Evolutionary conservation across 768 basidiomycete species (phyloP), one percentile per base, ranked within the genome.

Genomic region (Lactarius trivialis): DNA sequence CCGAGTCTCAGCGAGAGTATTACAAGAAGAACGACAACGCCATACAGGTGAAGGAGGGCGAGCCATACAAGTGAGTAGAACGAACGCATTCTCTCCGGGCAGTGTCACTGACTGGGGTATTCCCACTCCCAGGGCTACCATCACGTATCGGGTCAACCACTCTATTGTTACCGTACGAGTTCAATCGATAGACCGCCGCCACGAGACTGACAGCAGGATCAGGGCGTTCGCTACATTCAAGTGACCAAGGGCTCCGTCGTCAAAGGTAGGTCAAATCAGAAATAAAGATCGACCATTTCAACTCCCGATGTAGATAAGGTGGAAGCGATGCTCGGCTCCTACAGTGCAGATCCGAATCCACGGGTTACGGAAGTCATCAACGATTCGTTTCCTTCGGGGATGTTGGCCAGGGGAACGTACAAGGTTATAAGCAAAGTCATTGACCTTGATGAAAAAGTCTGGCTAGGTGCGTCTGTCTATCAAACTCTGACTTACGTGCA

Each of bases 281-380:
- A 52, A 50, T 66, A 55, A 56, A 28, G 43, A 57, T 24, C 43
- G 21, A 30, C 15, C 28, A 39, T 49, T 49, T 60, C 58, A 51
- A 59, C 56, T 33, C 61, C 59, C 43, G 30, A 49, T 39, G 19
- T 26, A 69, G 96, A 96, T 75, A 96, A 89, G 73, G 72, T 91
- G 69, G 93, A 95, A 71, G 82, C 89, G 68, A 98, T 98, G 96
- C 81, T 98, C 24, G 96, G 96, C 19, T 94, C 92, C 3, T 97
- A 93, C 72, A 89, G 91, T 2, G 91, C 93, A n/a, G 68, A 77
- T 2, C 84, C 81, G 36, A 78, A 85, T 28, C 71, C 89, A 6
- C 89, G 94, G 70, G 75, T 69, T 67, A 93, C 92, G 75, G 81
- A 86, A 69, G 91, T 93, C 73, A 86, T 86, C 5, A 74, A 85